A percentile compares a stretch with the other conserved stretches of the same genome.
These are phyloP conservation scores for Pelargonium cotyledonis DNA, from an alignment of 441 rosid genomes.

Conservation along the genomic window DNA sequence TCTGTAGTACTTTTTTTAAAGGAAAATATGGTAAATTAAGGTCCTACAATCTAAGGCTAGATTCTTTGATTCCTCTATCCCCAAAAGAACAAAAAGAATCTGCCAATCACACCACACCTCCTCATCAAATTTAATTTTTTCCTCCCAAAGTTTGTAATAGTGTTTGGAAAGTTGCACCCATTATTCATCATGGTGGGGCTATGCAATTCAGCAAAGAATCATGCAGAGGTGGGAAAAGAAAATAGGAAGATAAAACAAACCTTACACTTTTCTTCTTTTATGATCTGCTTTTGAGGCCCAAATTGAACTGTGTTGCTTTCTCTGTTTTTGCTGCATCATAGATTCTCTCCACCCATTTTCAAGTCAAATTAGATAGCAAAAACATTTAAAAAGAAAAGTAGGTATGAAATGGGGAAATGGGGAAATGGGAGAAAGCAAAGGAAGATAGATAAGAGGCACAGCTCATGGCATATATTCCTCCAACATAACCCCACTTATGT, in stretches of 20 bases:
- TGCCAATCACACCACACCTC: conserved; percentile 51
- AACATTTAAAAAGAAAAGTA: conserved; percentile 23
- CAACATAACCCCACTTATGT: conserved; percentile 71
- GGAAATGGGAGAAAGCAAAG: conserved; percentile 15
- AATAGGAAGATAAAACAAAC: conserved; percentile 47
- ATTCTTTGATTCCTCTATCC: conserved; percentile 66
- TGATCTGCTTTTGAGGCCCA: conserved; percentile 38
- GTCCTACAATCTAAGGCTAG: conserved; percentile 52
- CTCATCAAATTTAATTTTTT: conserved; percentile 12
- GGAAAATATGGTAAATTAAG: conserved; percentile 23
- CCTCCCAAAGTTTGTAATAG: conserved; percentile 23
- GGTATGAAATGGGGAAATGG: conserved; percentile 27
- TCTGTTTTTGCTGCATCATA: conserved; percentile 51
- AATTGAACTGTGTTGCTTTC: conserved; percentile 39
- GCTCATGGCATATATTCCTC: conserved; percentile 87
- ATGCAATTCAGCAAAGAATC: conserved; percentile 47
- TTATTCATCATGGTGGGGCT: conserved; percentile 56
- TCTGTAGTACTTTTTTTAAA: conserved; percentile 15
- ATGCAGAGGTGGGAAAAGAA: conserved; percentile 28
- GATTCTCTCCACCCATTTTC: conserved; percentile 54
- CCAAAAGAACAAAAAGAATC: conserved; percentile 75
- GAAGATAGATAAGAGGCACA: conserved; percentile 35
- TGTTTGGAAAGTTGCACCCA: conserved; percentile 38
- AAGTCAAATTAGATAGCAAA: conserved; percentile 48
- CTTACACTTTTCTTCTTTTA: conserved; percentile 53